A percentile compares a stretch with the other conserved stretches of the same genome.
Conservation (phyloP, 2,329 filamentous ascomycete species). For the Colletotrichum sp. region DNA sequence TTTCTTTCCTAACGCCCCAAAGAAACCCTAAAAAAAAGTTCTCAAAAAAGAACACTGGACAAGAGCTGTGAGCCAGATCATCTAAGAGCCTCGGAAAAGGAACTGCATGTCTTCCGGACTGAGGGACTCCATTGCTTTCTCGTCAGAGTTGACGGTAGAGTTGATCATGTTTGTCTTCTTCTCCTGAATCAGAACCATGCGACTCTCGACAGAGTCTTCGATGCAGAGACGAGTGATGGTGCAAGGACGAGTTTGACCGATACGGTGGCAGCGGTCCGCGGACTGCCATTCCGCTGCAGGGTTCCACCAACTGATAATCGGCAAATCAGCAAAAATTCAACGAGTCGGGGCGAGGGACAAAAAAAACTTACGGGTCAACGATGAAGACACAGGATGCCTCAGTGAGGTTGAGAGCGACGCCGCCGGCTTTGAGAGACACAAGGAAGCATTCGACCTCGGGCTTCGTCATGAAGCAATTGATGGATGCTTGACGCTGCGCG, state of each 20-base stretch:
- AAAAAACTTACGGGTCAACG: slow-evolving; percentile 82
- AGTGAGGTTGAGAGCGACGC: slow-evolving; percentile 92
- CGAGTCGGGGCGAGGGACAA: background rate
- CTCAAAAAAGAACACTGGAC: background rate
- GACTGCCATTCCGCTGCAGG: slow-evolving; percentile 99
- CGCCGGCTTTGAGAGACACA: slow-evolving; percentile 94
- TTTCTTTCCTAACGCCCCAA: background rate
- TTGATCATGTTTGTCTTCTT: slow-evolving; percentile 99
- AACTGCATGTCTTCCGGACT: slow-evolving; percentile 95
- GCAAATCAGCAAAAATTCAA: slow-evolving; percentile 23
- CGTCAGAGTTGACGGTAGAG: slow-evolving; percentile 93
- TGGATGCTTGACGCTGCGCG: slow-evolving; percentile 88
- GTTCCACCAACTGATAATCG: slow-evolving; percentile 84
- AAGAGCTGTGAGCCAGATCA: background rate
- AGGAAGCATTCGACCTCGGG: slow-evolving; percentile 94
- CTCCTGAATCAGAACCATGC: slow-evolving; percentile 95
- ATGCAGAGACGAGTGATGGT: slow-evolving; percentile 95
- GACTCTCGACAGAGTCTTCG: slow-evolving; percentile 94
- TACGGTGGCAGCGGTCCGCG: slow-evolving; percentile 91
- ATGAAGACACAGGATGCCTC: slow-evolving; percentile 96
- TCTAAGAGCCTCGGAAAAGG: slow-evolving; percentile 75
- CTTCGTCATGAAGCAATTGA: slow-evolving; percentile 96
- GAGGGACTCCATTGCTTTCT: slow-evolving; percentile 88
- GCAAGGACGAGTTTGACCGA: slow-evolving; percentile 92
- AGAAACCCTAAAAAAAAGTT: background rate